Evolutionary conservation across 1,284 basidiomycete species (phyloP).

Genomic region (Melampsora abietis-canadensis): DNA sequence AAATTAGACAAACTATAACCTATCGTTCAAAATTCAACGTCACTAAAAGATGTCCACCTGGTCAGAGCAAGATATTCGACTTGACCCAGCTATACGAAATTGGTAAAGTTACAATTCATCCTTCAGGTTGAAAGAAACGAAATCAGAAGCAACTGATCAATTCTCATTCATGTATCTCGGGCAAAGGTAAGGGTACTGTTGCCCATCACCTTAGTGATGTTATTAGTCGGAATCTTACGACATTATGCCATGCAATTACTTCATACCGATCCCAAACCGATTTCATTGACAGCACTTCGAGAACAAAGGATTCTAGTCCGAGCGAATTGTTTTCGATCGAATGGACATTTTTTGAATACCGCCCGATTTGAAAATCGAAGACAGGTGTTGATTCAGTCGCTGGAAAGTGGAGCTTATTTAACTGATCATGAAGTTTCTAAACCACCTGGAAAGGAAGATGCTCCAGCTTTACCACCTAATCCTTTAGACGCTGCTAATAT

Average conservation of each 20-base stretch:
- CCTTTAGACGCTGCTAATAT: conserved; percentile 83
- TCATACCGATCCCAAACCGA: conserved; percentile 56
- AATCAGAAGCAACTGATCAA: background rate
- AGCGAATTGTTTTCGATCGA: conserved; percentile 15
- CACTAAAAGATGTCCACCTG: conserved; percentile 10
- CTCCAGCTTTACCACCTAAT: conserved; percentile 55
- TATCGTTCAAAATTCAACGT: too few species aligned
- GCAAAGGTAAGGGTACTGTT: conserved; percentile 69
- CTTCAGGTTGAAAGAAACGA: background rate
- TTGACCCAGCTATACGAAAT: conserved; percentile 33
- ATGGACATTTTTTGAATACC: conserved; percentile 15
- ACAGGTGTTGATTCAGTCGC: conserved; percentile 58
- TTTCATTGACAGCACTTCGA: background rate
- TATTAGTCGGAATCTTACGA: conserved; percentile 86
- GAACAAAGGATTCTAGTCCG: conserved; percentile 17
- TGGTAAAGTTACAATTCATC: conserved; percentile 12
- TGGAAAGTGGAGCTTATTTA: conserved; percentile 51
- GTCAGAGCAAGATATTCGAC: conserved; percentile 31
- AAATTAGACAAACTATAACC: too few species aligned
- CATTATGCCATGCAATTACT: conserved; percentile 89
- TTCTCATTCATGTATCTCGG: background rate
- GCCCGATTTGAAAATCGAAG: conserved; percentile 47
- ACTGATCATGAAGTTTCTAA: conserved; percentile 53
- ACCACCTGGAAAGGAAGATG: conserved; percentile 56
- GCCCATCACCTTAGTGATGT: conserved; percentile 97